Evolutionary conservation across 768 basidiomycete species (phyloP).

Genomic region (Coprinopsis sp.): DNA sequence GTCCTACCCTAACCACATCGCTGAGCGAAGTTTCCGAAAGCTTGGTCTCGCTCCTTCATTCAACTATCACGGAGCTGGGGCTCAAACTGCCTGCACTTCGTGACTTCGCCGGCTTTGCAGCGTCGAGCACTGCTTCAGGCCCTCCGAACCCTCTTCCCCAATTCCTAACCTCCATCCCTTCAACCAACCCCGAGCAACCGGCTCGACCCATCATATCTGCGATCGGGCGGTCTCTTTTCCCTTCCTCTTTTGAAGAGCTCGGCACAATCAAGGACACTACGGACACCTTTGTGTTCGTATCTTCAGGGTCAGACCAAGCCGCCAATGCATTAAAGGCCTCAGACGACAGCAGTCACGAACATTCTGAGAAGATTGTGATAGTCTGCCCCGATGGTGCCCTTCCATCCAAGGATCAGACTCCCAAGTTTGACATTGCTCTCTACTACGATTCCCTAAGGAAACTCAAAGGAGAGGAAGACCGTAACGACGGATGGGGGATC

Average conservation of each 20-base stretch:
- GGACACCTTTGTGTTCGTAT: slow-evolving; percentile 66
- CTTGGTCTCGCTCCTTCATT: slow-evolving; percentile 20
- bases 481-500: slow-evolving; percentile 42
- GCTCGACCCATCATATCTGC: slow-evolving; percentile 35
- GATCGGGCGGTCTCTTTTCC: slow-evolving; percentile 24
- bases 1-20: neutral
- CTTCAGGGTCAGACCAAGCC: slow-evolving; percentile 27
- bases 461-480: slow-evolving; percentile 18
- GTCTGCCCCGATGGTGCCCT: slow-evolving; percentile 43
- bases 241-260: slow-evolving; percentile 11
- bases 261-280: slow-evolving; percentile 55
- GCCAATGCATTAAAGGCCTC: slow-evolving; percentile 20
- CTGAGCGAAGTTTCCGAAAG: slow-evolving; percentile 1
- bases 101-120: slow-evolving; percentile 24
- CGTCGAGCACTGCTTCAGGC: slow-evolving; percentile 20
- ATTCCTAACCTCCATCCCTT: slow-evolving; percentile 47
- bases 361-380: slow-evolving; percentile 51
- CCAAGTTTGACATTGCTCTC: slow-evolving; percentile 61
- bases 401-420: slow-evolving; percentile 52
- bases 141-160: slow-evolving; percentile 49
- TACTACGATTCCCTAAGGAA: slow-evolving; percentile 55
- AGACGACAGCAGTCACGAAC: slow-evolving; percentile 13
- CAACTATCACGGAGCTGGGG: slow-evolving; percentile 31
- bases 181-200: slow-evolving; percentile 34
- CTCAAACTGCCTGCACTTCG: slow-evolving; percentile 29